Conservation (phyloP, 1,284 basidiomycete genomes). For the Inonotus hispidus region DNA sequence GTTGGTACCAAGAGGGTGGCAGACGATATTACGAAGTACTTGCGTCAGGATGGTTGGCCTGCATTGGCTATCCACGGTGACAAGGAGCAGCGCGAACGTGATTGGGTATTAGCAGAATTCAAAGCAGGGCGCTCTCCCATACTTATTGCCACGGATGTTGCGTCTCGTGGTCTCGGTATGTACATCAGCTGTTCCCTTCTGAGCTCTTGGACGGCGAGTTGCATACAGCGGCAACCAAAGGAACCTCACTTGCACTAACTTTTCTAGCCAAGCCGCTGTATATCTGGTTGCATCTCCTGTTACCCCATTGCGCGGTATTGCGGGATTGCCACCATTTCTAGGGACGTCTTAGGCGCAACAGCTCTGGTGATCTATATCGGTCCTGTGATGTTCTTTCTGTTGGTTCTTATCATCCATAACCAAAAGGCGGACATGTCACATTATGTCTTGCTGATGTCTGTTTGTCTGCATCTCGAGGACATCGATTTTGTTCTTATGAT, state of each 20-base stretch:
- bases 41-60: conserved; percentile 97
- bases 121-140: conserved; percentile 97
- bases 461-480: conserved; percentile 14
- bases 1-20: conserved; percentile 97
- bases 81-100: conserved; percentile 98
- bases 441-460: conserved; percentile 7
- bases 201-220: conserved; percentile 10
- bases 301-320: not conserved
- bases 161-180: conserved; percentile 99
- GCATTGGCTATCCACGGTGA: conserved; percentile 98
- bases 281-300: conserved; percentile 9
- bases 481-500: conserved; percentile 12
- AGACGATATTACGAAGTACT: conserved; percentile 96
- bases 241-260: not conserved
- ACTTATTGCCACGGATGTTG: conserved; percentile 96
- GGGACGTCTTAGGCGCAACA: conserved; percentile 11
- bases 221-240: conserved; percentile 5
- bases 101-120: conserved; percentile 98
- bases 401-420: conserved; percentile 15
- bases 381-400: conserved; percentile 12
- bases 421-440: conserved; percentile 11
- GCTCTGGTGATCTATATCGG: conserved; percentile 1
- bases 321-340: not conserved
- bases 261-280: conserved; percentile 14
- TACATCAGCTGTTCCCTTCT: conserved; percentile 33